A percentile compares a stretch with the other conserved stretches of the same genome.
Evolutionary conservation across 2,329 filamentous ascomycete species (phyloP).

Genomic region (Orbilia javanica): DNA sequence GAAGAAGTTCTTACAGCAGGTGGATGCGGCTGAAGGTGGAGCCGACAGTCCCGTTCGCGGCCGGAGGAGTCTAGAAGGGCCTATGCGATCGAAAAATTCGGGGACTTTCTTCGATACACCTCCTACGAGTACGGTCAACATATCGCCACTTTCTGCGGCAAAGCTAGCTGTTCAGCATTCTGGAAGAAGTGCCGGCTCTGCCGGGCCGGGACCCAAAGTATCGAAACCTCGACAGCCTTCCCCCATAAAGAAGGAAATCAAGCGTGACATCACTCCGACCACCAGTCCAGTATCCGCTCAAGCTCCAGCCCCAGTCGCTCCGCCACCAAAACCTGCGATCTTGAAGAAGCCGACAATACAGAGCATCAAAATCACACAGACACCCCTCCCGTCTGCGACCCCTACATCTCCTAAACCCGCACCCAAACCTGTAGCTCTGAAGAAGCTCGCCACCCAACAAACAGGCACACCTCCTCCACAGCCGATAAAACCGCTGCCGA

Average conservation of each 20-base stretch:
- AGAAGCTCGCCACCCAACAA: slow-evolving; percentile 26
- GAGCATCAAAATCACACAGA: slow-evolving; percentile 36
- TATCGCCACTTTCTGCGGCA: slow-evolving; percentile 51
- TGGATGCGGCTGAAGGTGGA: slow-evolving; percentile 29
- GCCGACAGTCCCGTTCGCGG: slow-evolving; percentile 35
- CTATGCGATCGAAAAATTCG: slow-evolving; percentile 46
- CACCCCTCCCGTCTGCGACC: neutral
- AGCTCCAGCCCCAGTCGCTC: slow-evolving; percentile 18
- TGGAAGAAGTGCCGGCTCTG: slow-evolving; percentile 41
- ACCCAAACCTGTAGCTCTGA: slow-evolving; percentile 34
- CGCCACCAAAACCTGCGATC: slow-evolving; percentile 41
- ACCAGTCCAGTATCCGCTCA: neutral
- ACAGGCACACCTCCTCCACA: slow-evolving; percentile 55
- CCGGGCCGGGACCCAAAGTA: slow-evolving; percentile 14
- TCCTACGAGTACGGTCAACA: slow-evolving; percentile 47
- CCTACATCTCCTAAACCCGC: slow-evolving; percentile 30
- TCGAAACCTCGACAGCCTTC: slow-evolving; percentile 52
- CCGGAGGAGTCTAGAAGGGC: slow-evolving; percentile 41
- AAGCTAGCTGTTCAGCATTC: slow-evolving; percentile 57
- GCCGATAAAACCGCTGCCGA: slow-evolving; percentile 47
- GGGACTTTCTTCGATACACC: slow-evolving; percentile 47
- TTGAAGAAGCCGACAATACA: slow-evolving; percentile 51
- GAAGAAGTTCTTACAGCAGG: slow-evolving; percentile 39
- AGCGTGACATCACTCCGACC: slow-evolving; percentile 28
- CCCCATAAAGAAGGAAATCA: slow-evolving; percentile 50